Evolutionary conservation across 768 basidiomycete species (phyloP).

Genomic region (Mycena alexandri): DNA sequence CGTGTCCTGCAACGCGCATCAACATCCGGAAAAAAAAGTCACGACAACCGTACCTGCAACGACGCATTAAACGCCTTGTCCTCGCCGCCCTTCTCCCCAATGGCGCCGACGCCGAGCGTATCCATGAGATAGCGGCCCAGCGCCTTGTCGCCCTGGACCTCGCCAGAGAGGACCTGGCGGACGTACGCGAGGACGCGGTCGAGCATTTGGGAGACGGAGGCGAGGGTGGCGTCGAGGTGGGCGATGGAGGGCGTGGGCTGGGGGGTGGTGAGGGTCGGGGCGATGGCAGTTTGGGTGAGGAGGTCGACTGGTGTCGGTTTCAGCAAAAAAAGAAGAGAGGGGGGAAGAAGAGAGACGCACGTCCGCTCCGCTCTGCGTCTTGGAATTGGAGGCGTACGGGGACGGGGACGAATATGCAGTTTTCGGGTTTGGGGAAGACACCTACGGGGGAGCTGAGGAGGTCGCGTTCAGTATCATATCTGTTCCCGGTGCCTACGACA

Average conservation of each 20-base stretch:
- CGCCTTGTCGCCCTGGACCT: conserved; percentile 82
- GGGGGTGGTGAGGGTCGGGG: conserved; percentile 59
- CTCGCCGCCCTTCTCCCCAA: conserved; percentile 73
- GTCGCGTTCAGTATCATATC: neutral
- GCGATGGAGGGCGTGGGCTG: conserved; percentile 79
- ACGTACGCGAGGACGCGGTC: conserved; percentile 91
- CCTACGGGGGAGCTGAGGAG: conserved; percentile 86
- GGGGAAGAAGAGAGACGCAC: conserved; percentile 61
- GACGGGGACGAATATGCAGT: conserved; percentile 94
- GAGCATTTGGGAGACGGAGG: conserved; percentile 80
- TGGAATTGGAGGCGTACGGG: conserved; percentile 89
- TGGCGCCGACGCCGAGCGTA: conserved; percentile 79
- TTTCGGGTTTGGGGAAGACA: conserved; percentile 90
- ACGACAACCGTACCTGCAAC: conserved; percentile 65
- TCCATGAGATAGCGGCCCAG: conserved; percentile 94
- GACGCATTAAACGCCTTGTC: conserved; percentile 78
- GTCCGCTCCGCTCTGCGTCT: conserved; percentile 85
- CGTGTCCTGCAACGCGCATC: conserved; percentile 71
- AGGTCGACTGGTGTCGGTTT: conserved; percentile 75
- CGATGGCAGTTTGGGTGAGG: conserved; percentile 63
- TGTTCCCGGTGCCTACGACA: neutral
- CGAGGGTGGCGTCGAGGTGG: conserved; percentile 80
- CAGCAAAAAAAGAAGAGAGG: conserved; percentile 19
- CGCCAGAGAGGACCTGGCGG: conserved; percentile 81
- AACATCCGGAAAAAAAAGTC: conserved; percentile 31